Conservation (phyloP, 352 stramenopile genomes). For the Phytophthora ramorum region DNA sequence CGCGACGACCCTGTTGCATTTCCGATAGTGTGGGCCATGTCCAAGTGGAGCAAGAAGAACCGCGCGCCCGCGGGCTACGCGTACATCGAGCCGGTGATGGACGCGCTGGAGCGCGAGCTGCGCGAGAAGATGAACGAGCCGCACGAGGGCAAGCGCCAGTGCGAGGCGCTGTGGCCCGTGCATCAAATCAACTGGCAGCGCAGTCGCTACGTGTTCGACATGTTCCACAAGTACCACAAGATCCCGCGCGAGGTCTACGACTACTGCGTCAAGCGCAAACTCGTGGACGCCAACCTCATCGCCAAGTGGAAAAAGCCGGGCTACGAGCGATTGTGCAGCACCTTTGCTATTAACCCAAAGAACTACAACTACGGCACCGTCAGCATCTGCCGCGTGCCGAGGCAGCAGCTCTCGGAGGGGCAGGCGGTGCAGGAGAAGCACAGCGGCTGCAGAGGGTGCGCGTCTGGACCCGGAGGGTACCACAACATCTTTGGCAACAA, state of each 20-base stretch:
- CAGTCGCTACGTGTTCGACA: slow-evolving; percentile 98
- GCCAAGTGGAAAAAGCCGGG: slow-evolving; percentile 99
- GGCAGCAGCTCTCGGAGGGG: slow-evolving; percentile 92
- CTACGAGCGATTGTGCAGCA: slow-evolving; percentile 98
- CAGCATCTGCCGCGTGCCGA: slow-evolving; percentile 97
- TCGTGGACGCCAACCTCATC: slow-evolving; percentile 97
- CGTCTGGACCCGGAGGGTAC: slow-evolving; percentile 91
- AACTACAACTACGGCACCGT: slow-evolving; percentile 99
- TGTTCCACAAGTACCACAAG: slow-evolving; percentile 98
- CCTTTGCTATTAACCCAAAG: slow-evolving; percentile 98
- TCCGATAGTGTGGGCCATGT: no score
- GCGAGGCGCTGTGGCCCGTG: slow-evolving; percentile 98
- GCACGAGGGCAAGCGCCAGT: slow-evolving; percentile 97
- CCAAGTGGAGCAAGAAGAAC: slow-evolving; percentile 87
- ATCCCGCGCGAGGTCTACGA: slow-evolving; percentile 98
- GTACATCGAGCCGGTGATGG: slow-evolving; percentile 95
- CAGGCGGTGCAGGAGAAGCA: slow-evolving; percentile 93
- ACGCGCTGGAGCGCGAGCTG: slow-evolving; percentile 97
- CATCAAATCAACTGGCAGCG: slow-evolving; percentile 99
- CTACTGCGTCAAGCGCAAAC: slow-evolving; percentile 95
- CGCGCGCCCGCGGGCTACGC: slow-evolving; percentile 94
- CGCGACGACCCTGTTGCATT: no score
- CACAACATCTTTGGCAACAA: slow-evolving; percentile 99
- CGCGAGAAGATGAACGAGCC: slow-evolving; percentile 98
- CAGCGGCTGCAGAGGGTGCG: slow-evolving; percentile 97